These are phyloP conservation scores for Gaeumannomyces sp. DNA, from an alignment of 2,329 filamentous ascomycete species.

Conservation along the genomic window DNA sequence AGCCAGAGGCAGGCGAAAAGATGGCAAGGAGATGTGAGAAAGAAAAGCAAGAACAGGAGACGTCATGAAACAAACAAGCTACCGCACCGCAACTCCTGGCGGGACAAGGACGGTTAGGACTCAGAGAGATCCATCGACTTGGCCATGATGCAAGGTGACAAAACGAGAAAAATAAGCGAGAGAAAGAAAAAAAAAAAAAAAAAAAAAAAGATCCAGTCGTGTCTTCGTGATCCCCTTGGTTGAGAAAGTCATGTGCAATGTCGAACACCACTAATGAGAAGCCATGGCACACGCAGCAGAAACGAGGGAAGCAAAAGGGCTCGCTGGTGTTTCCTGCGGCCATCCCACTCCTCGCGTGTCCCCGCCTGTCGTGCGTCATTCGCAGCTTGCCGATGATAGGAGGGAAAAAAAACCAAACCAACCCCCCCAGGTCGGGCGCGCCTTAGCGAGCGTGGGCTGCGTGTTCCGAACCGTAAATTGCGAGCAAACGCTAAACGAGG, in stretches of 20 bases:
- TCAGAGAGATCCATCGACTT: background rate
- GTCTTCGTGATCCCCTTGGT: background rate
- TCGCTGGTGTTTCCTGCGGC: too few relatives aligned
- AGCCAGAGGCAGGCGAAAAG: background rate
- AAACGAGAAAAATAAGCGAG: background rate
- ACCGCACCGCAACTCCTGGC: background rate
- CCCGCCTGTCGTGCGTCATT: background rate
- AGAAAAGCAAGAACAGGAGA: background rate
- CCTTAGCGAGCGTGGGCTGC: background rate
- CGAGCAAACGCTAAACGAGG: background rate
- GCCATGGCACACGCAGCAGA: background rate
- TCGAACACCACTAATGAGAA: background rate
- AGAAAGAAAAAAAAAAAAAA: background rate
- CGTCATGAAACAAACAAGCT: background rate
- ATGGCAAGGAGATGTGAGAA: background rate
- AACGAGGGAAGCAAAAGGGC: background rate
- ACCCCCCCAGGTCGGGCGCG: too few relatives aligned
- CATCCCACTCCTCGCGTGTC: too few relatives aligned
- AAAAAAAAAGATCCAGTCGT: slow-evolving; percentile 3
- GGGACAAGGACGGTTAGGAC: background rate
- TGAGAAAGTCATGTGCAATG: background rate
- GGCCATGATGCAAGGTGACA: background rate
- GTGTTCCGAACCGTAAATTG: background rate
- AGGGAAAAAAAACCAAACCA: background rate
- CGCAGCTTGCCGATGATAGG: background rate